Evolutionary conservation across 495 filamentous ascomycete species (phyloP).

Genomic region (Penicillium arizonense): DNA sequence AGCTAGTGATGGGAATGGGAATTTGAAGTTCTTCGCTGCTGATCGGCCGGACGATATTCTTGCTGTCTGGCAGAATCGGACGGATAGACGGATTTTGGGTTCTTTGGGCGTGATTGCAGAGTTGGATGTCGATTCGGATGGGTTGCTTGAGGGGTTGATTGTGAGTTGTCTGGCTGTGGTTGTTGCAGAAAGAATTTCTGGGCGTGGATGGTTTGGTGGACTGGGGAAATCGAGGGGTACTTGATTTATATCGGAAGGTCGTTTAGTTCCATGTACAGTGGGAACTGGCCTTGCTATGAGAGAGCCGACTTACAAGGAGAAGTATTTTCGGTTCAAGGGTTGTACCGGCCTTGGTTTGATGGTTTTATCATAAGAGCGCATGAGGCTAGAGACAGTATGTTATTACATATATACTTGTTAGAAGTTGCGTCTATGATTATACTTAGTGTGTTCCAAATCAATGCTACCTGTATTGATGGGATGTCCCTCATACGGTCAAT

Average conservation of each 20-base stretch:
- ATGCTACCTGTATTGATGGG: no score
- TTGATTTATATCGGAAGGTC: neutral
- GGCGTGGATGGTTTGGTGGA: slow-evolving; percentile 7
- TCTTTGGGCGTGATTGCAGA: slow-evolving; percentile 1
- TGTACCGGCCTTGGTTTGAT: no score
- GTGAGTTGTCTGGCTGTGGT: slow-evolving; percentile 7
- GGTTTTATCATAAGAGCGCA: no score
- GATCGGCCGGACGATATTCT: slow-evolving; percentile 2
- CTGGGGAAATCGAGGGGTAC: slow-evolving; percentile 1
- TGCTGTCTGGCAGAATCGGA: slow-evolving; percentile 6
- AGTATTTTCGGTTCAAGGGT: no score
- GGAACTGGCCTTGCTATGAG: no score
- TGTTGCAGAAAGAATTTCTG: slow-evolving; percentile 9
- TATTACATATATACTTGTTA: no score
- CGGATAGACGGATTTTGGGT: slow-evolving; percentile 1
- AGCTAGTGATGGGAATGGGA: neutral
- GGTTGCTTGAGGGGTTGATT: slow-evolving; percentile 1
- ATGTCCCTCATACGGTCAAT: no score
- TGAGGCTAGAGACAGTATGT: no score
- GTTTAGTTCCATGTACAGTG: no score
- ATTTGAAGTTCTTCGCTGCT: slow-evolving; percentile 5
- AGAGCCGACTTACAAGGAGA: no score
- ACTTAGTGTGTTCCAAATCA: no score
- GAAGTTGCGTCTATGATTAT: no score
- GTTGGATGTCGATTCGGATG: slow-evolving; percentile 1